Evolutionary conservation across 2,329 filamentous ascomycete species (phyloP).

Genomic region (Talaromyces sp.): DNA sequence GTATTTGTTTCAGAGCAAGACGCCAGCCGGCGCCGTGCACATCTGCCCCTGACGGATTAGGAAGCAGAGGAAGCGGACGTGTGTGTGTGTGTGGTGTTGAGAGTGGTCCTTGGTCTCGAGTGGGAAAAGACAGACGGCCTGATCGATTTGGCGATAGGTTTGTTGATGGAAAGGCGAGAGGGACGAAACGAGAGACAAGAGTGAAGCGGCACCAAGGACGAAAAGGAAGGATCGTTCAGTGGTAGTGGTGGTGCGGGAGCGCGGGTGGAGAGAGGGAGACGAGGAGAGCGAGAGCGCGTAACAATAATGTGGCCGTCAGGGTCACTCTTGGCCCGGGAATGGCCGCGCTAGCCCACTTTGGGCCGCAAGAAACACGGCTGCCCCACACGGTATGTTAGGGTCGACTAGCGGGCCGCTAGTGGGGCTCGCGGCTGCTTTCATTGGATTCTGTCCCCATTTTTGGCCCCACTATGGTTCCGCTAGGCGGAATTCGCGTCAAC

Average conservation of each 20-base stretch:
- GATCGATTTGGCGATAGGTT: neutral
- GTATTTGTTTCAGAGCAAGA: neutral
- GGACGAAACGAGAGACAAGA: neutral
- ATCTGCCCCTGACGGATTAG: conserved; percentile 5
- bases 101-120: neutral
- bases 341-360: conserved; percentile 4
- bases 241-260: neutral
- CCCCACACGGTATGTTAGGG: conserved; percentile 4
- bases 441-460: neutral
- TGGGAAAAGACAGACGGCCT: neutral
- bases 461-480: neutral
- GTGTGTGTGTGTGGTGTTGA: neutral
- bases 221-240: neutral
- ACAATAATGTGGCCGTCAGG: conserved; percentile 3
- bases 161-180: neutral
- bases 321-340: conserved; percentile 1
- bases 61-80: neutral
- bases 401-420: conserved; percentile 11
- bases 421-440: neutral
- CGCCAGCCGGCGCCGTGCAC: conserved; percentile 10
- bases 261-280: neutral
- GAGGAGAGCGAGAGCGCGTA: neutral
- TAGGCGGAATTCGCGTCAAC: neutral
- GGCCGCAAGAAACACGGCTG: conserved; percentile 10
- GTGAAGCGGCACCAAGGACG: neutral